Evolutionary conservation across 164 flowering plant genomes (phyloP), one percentile per base, ranked within the genome.

Genomic region (Vitis amurensis): DNA sequence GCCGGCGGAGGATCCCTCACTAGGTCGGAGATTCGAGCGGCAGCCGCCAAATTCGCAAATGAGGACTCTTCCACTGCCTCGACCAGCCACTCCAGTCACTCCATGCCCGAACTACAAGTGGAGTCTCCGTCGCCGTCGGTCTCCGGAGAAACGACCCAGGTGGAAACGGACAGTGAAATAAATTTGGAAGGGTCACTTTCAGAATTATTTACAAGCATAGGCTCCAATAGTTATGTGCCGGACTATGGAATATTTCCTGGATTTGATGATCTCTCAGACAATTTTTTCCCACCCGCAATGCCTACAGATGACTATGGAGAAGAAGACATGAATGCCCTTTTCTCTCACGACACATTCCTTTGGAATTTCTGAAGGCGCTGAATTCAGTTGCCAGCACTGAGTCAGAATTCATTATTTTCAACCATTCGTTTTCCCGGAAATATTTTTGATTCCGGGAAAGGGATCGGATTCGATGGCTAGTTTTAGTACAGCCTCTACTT

Each of bases 1-100:
- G 59, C 76, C 15, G 84, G 78, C 48, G 86, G 83, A 0, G 19
- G 73, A 29, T 70, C 82, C 0, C 79, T 94, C 61, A 71, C 81
- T 4, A 83, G 82, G 4, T 3, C 79, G 0, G 81, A 90, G 73
- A 92, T 94, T 44, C 94, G 85, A 62, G 68, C 70, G 1, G 91
- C 78, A 1, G 97, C 97, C 0, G 73, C 90, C 8, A 62, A 72
- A 31, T 92, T 83, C 59, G 97, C 98, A 3, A 87, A 86, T 70
- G 76, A 81, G 13, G 78, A 49, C 3, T 16, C 68, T 5, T 47
- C 61, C 14, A 48, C 44, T 2, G 11, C 11, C 12, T 70, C 9
- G 9, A 10, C 55, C 56, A 66, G 49, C 3, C 52, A 50, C 30
- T 68, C 71, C 11, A 49, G 9, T 27, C 67, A 11, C 15, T 51